Evolutionary conservation across 352 stramenopile species (phyloP).

Genomic region (Globisporangium camurandrum): DNA sequence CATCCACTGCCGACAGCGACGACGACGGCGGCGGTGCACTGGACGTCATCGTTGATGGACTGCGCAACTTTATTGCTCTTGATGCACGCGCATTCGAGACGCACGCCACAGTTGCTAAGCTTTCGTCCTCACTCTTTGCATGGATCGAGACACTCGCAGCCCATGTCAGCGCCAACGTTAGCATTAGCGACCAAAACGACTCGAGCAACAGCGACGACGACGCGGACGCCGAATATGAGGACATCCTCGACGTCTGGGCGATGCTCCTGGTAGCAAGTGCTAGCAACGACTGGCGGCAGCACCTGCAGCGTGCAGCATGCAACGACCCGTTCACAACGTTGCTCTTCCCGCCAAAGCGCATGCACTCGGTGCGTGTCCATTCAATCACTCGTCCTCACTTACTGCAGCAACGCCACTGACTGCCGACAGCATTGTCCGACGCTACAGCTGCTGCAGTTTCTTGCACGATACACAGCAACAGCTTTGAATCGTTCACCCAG

Average conservation of each 20-base stretch:
- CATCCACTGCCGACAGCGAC: no score
- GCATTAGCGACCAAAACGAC: neutral
- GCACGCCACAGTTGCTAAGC: no score
- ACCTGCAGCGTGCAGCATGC: neutral
- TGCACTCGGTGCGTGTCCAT: constrained; percentile 1
- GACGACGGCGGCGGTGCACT: no score
- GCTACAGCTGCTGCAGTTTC: constrained; percentile 3
- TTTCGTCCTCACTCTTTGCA: no score
- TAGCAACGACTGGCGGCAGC: neutral
- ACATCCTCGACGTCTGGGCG: constrained; percentile 4
- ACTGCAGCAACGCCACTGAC: no score
- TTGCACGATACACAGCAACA: neutral
- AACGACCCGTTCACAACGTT: neutral
- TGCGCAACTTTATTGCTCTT: no score
- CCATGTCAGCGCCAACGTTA: no score
- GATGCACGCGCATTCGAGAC: no score
- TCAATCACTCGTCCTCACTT: neutral
- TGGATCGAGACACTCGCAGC: no score
- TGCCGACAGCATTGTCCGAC: neutral
- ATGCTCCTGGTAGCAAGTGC: constrained; percentile 4
- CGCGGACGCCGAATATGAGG: constrained; percentile 4
- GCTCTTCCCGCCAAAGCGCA: neutral
- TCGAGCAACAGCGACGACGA: constrained; percentile 1
- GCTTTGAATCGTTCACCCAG: no score
- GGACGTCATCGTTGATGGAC: no score